phyloP scores from a whole-genome alignment of 768 basidiomycete genomes.

The Rhizopogon rudus region DNA sequence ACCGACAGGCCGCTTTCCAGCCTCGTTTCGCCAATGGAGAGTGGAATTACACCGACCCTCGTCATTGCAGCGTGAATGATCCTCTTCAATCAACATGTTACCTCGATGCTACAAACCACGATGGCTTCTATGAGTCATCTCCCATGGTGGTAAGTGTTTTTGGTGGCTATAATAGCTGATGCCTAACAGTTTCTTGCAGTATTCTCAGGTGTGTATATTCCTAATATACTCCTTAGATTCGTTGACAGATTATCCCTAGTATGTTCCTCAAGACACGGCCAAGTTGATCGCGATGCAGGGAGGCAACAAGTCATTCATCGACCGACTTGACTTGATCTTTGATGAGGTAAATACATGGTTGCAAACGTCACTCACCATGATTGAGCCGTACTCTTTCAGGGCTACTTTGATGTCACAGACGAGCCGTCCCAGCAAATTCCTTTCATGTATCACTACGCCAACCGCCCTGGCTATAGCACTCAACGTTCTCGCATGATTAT shows the following conservation, averaged over 20 bases:
- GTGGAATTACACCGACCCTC: slow-evolving; percentile 61
- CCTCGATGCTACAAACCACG: slow-evolving; percentile 46
- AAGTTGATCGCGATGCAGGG: slow-evolving; percentile 59
- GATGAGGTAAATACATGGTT: slow-evolving; percentile 32
- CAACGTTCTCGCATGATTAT: slow-evolving; percentile 53
- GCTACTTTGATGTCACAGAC: slow-evolving; percentile 58
- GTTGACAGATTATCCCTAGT: slow-evolving; percentile 29
- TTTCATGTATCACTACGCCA: slow-evolving; percentile 67
- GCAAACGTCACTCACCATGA: neutral
- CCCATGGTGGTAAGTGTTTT: slow-evolving; percentile 48
- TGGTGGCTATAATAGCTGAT: neutral
- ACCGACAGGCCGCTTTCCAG: slow-evolving; percentile 23
- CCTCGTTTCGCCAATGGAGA: slow-evolving; percentile 51
- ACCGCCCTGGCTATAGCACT: slow-evolving; percentile 54
- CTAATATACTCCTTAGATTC: neutral
- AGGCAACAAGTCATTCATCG: slow-evolving; percentile 47
- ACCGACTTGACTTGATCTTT: slow-evolving; percentile 54
- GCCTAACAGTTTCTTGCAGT: slow-evolving; percentile 28
- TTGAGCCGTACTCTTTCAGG: slow-evolving; percentile 22
- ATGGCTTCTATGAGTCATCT: slow-evolving; percentile 65
- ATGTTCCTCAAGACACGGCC: slow-evolving; percentile 62
- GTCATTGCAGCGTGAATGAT: slow-evolving; percentile 63
- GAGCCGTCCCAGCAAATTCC: slow-evolving; percentile 68
- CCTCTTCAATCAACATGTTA: slow-evolving; percentile 55
- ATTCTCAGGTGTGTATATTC: slow-evolving; percentile 42